Evolutionary conservation across 352 stramenopile species (phyloP), one percentile per base, ranked within the genome.

Genomic region (Globisporangium irregulare): DNA sequence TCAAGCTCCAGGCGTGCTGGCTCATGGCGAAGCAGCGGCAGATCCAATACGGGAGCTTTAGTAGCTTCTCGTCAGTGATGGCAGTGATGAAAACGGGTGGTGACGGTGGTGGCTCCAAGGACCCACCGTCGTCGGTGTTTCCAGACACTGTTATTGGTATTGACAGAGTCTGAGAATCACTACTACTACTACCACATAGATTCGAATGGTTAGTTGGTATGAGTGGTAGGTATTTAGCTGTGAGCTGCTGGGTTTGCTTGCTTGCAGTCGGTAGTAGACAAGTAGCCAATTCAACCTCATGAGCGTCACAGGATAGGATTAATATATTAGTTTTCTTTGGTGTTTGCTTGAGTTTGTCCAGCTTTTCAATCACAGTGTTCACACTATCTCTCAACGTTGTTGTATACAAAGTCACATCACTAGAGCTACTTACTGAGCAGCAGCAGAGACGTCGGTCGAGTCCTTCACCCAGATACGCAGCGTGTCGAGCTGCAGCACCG

Each of bases 401-500:
- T 1, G 46, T 54, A 22, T 22, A 53, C 46, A 54, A 54, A 9
- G 15, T 54, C 46, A 32, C 3, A 32, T 32, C 27, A 32, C 15
- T 10, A 9, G n/a, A 2, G n/a, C n/a, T 32, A 27, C 22, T 32
- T 56, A 24, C 50, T 56, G 50, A 8, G 22, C 22, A 14, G 50
- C 22, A 56, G 36, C 34, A 53, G 27, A 18, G 34, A 12, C 9
- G 20, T 68, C 62, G 6, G 32, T 22, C 24, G 62, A 62, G 53
- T 92, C 84, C 73, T 89, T 90, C 22, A 92, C 84, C 79, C 81
- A 88, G 66, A 92, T 90, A 51, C 81, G 76, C 38, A 92, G 67
- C 20, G 80, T 92, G 38, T 92, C 84, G n/a, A 90, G 68, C 56
- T 82, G 75, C 27, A 74, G 55, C 59, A 67, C 62, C 20, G 43